Conservation (phyloP, 768 basidiomycete species). For the Serpula lacrymans region DNA sequence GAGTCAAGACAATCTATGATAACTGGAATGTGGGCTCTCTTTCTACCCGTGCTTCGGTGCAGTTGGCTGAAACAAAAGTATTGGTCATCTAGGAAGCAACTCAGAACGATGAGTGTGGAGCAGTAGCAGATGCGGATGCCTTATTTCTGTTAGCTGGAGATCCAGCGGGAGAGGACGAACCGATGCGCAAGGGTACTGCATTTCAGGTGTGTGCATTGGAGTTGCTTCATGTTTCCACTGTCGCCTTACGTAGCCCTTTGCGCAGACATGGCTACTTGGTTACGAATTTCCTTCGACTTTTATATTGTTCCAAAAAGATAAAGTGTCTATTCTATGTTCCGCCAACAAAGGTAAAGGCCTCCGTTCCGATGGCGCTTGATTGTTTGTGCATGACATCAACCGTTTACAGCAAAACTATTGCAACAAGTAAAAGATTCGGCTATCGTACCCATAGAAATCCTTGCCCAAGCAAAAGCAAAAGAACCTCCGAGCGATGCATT, state of each 20-base stretch:
- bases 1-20: constrained; percentile 56
- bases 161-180: constrained; percentile 80
- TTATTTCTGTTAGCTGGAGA: constrained; percentile 74
- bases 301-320: constrained; percentile 76
- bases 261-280: constrained; percentile 91
- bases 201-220: constrained; percentile 66
- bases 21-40: constrained; percentile 53
- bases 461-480: constrained; percentile 77
- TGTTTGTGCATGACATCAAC: constrained; percentile 8
- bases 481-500: constrained; percentile 74
- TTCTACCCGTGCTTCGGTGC: constrained; percentile 6
- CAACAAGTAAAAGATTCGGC: constrained; percentile 66
- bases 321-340: constrained; percentile 78
- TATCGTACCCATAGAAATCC: constrained; percentile 67
- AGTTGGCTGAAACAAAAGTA: constrained; percentile 11
- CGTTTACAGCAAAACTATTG: constrained; percentile 72
- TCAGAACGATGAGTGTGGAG: constrained; percentile 67
- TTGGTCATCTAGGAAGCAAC: constrained; percentile 47
- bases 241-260: constrained; percentile 7
- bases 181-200: constrained; percentile 87
- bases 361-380: constrained; percentile 3
- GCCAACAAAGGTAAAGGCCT: constrained; percentile 72
- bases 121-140: constrained; percentile 66
- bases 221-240: constrained; percentile 1
- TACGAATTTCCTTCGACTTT: constrained; percentile 97